Evolutionary conservation across 768 basidiomycete genomes (phyloP), one percentile per base, ranked within the genome.

Genomic region (Leccinum longicurvipes): DNA sequence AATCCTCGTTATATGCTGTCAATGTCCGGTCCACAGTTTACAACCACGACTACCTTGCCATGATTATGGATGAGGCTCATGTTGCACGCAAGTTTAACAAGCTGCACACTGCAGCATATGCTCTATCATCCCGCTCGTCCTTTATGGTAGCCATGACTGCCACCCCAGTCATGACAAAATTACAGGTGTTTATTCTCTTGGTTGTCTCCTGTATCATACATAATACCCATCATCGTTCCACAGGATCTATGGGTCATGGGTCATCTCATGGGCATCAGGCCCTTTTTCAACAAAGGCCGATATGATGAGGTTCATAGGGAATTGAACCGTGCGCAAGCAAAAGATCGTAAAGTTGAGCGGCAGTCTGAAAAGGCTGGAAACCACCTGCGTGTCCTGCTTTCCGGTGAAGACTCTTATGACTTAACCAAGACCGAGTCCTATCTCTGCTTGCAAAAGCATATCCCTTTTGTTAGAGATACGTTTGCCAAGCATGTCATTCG

Each of bases 191-290:
- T 57, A 21, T 5, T n/a, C 39, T 9, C 39, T 41, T 41, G 4
- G 47, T 8, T 4, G 11, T 36, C 14, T n/a, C n/a, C n/a, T n/a
- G n/a, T n/a, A n/a, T n/a, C n/a, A n/a, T n/a, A n/a, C n/a, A n/a
- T 25, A 10, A 32, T 17, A 11, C 23, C 21, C 24, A n/a, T n/a
- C 6, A 39, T 14, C 17, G 3, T 23, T 8, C 2, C 12, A 11
- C 14, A 58, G 53, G 49, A 58, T 27, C 17, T 58, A 9, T 58
- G 57, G 57, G 28, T 58, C 1, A 51, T 58, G 7, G 54, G 57
- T 1, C 10, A 24, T 2, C 5, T 51, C 3, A 25, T 58, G 34
- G 54, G 36, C 54, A 0, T 2, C 1, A 0, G 0, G 1, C 1
- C 25, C n/a, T n/a, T 54, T 8, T 6, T 6, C 0, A 1, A 44